A percentile compares a stretch with the other conserved stretches of the same genome.
Conservation (phyloP, 352 stramenopile species). For the Phytophthora megakarya region DNA sequence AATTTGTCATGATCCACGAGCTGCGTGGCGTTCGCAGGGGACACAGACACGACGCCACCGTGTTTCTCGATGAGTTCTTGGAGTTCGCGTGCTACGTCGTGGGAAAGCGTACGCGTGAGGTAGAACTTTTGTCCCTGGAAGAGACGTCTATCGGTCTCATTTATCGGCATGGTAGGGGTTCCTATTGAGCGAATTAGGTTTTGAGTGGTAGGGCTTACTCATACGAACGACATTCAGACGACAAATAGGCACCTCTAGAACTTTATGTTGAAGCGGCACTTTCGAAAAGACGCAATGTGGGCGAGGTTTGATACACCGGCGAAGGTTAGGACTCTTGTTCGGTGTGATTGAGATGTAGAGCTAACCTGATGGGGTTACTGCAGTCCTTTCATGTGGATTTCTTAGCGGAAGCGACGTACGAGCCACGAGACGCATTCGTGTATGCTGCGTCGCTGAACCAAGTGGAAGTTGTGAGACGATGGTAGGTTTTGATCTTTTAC, state of each 20-base stretch:
- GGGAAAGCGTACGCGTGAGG: conserved; percentile 32
- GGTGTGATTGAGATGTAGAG: background rate
- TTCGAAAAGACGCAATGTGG: conserved; percentile 5
- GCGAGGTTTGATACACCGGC: background rate
- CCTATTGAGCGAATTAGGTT: conserved; percentile 4
- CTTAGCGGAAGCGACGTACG: conserved; percentile 32
- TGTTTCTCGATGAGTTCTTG: conserved; percentile 39
- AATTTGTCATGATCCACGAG: conserved; percentile 50
- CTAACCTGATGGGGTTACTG: too few relatives aligned
- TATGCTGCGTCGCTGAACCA: conserved; percentile 73
- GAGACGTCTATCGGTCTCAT: conserved; percentile 2
- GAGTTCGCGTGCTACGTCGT: conserved; percentile 22
- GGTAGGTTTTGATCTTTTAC: conserved; percentile 21
- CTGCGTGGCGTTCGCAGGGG: conserved; percentile 27
- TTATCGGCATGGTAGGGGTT: background rate
- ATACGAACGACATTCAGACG: background rate
- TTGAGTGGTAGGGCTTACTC: conserved; percentile 13
- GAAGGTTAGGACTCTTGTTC: conserved; percentile 4
- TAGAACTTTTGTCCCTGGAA: conserved; percentile 49
- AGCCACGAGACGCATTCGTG: conserved; percentile 62
- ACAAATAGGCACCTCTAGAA: background rate
- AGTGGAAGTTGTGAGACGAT: conserved; percentile 60
- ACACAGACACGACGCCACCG: conserved; percentile 36
- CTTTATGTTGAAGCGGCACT: conserved; percentile 8
- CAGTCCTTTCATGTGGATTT: conserved; percentile 52